Percentiles rank a stretch among this genome's conserved stretches.
Conservation (phyloP, 2,329 filamentous ascomycete species). For the Talaromyces sp. region DNA sequence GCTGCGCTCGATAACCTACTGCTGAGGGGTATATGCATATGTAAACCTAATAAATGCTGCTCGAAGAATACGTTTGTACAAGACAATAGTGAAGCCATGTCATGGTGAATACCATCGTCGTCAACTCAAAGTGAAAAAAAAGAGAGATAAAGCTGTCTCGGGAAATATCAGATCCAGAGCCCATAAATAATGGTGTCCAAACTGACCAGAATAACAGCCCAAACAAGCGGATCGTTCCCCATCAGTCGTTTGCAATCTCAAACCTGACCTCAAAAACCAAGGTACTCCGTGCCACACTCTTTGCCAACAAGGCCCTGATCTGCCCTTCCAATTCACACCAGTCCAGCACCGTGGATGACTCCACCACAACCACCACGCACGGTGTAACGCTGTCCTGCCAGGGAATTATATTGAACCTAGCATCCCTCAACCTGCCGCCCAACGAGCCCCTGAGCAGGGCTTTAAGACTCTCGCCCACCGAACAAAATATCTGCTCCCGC, state of each 20-base stretch:
- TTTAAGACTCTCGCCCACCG: neutral
- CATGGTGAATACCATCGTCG: neutral
- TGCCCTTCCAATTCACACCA: slow-evolving; percentile 1
- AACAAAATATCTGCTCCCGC: neutral
- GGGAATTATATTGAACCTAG: neutral
- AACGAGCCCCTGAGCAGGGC: neutral
- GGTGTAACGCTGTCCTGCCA: neutral
- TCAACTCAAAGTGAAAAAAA: neutral
- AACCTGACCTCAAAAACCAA: neutral
- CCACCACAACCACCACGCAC: slow-evolving; percentile 2
- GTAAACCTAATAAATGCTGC: neutral
- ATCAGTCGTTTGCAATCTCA: neutral
- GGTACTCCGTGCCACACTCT: neutral
- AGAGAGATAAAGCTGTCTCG: neutral
- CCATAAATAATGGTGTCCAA: neutral
- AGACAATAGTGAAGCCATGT: neutral
- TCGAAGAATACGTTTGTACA: neutral
- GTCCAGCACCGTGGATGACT: neutral
- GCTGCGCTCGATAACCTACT: neutral
- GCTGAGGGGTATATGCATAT: neutral
- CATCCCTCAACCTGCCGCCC: neutral
- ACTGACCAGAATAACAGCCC: neutral
- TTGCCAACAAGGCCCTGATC: neutral
- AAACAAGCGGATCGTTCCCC: neutral
- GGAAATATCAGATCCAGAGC: neutral